Evolutionary conservation across 306 rosid species (phyloP).

Genomic region (Medicago ruthenica): DNA sequence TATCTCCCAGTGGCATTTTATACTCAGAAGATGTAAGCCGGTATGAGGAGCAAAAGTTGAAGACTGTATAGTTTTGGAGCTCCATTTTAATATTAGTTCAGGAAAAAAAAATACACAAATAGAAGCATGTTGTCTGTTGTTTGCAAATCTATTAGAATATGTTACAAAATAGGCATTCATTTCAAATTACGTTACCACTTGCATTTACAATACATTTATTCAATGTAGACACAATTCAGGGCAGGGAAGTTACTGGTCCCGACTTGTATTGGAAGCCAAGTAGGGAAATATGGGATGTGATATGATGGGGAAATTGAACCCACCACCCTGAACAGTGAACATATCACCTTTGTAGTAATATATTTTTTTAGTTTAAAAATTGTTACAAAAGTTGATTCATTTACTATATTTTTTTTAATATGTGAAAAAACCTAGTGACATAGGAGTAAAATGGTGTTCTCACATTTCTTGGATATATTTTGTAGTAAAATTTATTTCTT

Average conservation of each 20-base stretch:
- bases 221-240: slow-evolving; percentile 1
- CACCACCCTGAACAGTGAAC: not conserved
- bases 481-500: no score
- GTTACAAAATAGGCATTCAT: slow-evolving; percentile 27
- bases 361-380: no score
- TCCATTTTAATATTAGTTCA: slow-evolving; percentile 12
- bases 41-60: slow-evolving; percentile 47
- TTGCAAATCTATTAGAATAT: not conserved
- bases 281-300: not conserved
- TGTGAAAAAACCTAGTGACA: no score
- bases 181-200: not conserved
- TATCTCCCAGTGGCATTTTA: slow-evolving; percentile 64
- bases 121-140: slow-evolving; percentile 26
- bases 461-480: no score
- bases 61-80: slow-evolving; percentile 48
- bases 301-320: slow-evolving; percentile 20
- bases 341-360: not conserved
- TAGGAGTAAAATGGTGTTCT: no score
- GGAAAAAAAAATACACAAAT: not conserved
- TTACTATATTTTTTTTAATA: no score
- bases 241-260: slow-evolving; percentile 5
- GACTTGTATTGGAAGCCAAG: not conserved
- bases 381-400: no score
- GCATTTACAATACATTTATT: no score
- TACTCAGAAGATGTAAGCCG: slow-evolving; percentile 55